Evolutionary conservation across 371 early-diverging fungal species (phyloP).

Genomic region (Mortierella sp.): DNA sequence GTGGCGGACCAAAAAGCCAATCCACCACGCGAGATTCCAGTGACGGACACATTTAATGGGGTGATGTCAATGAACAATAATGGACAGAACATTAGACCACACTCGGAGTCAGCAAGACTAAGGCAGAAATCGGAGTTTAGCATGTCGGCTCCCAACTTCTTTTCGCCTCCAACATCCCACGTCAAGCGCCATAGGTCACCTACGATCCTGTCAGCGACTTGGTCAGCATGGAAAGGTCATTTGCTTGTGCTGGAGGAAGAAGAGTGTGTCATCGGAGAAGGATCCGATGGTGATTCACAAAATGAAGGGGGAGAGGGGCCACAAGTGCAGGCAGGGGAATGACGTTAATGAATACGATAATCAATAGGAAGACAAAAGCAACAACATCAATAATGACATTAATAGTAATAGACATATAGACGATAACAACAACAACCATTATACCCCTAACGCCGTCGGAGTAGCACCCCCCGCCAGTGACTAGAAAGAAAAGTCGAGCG

Average conservation of each 20-base stretch:
- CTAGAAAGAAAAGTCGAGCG: not conserved
- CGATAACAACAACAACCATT: not conserved
- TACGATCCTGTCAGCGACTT: conserved; percentile 21
- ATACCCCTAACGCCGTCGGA: not conserved
- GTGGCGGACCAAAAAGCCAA: too few relatives aligned
- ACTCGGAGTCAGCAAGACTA: not conserved
- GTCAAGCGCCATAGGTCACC: not conserved
- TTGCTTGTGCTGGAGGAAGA: conserved; percentile 45
- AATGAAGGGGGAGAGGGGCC: too few relatives aligned
- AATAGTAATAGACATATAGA: not conserved
- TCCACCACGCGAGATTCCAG: too few relatives aligned
- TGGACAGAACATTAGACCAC: not conserved
- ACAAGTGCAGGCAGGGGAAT: not conserved
- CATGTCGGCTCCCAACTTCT: not conserved
- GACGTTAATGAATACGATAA: not conserved
- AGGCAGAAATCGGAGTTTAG: not conserved
- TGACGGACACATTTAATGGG: not conserved
- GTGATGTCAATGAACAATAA: not conserved
- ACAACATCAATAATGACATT: not conserved
- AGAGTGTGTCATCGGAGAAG: conserved; percentile 33
- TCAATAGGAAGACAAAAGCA: not conserved
- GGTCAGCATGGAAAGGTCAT: conserved; percentile 35
- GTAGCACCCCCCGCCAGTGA: not conserved
- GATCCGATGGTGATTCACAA: conserved; percentile 23
- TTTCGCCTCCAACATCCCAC: not conserved